phyloP scores from a whole-genome alignment of 208 protist genomes.

The Trypanosoma conorhini region DNA sequence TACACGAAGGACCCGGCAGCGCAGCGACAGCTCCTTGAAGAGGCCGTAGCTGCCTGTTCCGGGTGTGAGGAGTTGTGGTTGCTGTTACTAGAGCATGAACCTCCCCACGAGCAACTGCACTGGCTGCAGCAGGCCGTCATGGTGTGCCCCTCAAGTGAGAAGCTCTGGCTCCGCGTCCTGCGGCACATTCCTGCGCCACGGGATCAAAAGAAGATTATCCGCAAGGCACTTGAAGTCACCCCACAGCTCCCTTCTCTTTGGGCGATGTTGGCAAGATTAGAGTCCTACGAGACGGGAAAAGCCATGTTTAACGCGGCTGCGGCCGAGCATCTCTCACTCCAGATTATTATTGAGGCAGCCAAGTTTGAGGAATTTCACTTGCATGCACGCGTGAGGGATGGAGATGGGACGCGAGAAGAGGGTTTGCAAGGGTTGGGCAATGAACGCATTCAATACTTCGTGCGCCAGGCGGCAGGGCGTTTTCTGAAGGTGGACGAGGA shows the following conservation, averaged over 20 bases:
- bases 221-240: constrained; percentile 56
- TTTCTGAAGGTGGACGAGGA: constrained; percentile 26
- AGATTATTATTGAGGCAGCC: constrained; percentile 69
- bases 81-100: constrained; percentile 48
- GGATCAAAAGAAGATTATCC: constrained; percentile 67
- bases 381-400: background rate
- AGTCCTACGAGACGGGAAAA: constrained; percentile 54
- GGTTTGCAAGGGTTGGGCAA: constrained; percentile 6
- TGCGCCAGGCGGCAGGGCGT: constrained; percentile 16
- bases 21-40: constrained; percentile 59
- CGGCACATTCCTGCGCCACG: constrained; percentile 34
- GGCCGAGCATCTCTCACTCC: constrained; percentile 57
- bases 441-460: constrained; percentile 24
- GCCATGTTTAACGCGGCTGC: constrained; percentile 69
- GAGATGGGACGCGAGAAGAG: background rate
- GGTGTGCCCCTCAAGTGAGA: constrained; percentile 67
- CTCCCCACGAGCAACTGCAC: constrained; percentile 47
- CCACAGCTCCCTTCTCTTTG: constrained; percentile 69
- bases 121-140: constrained; percentile 74
- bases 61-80: constrained; percentile 70
- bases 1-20: constrained; percentile 43
- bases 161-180: constrained; percentile 73
- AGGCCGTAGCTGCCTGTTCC: constrained; percentile 59
- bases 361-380: constrained; percentile 76
- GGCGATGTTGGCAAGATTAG: constrained; percentile 65